phyloP scores from a whole-genome alignment of 129 eudicot genomes.

The Smallanthus sonchifolius region DNA sequence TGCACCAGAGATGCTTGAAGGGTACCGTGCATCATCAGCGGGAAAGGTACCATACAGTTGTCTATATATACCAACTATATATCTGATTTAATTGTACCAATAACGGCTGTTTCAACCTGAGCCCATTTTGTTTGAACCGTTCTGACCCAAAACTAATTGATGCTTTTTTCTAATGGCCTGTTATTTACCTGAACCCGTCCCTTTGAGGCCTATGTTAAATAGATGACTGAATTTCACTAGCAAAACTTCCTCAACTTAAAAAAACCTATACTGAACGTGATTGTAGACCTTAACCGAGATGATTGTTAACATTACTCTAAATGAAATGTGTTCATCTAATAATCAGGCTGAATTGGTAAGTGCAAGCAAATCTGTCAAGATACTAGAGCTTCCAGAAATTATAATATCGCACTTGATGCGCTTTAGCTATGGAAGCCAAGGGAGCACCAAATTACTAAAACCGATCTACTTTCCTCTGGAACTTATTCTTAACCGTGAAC shows the following conservation, averaged over 20 bases:
- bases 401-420: slow-evolving; percentile 80
- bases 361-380: slow-evolving; percentile 76
- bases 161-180: neutral
- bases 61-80: too few relatives aligned
- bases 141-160: too few relatives aligned
- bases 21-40: slow-evolving; percentile 62
- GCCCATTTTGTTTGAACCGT: too few relatives aligned
- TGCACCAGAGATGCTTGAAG: slow-evolving; percentile 85
- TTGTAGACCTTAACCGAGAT: neutral
- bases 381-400: slow-evolving; percentile 58
- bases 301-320: neutral
- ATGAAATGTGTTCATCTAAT: neutral
- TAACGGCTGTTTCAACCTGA: too few relatives aligned
- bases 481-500: slow-evolving; percentile 46
- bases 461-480: slow-evolving; percentile 67
- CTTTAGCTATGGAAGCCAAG: slow-evolving; percentile 74
- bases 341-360: slow-evolving; percentile 69
- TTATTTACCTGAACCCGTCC: neutral
- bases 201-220: neutral
- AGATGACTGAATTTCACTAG: neutral
- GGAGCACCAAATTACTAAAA: slow-evolving; percentile 72
- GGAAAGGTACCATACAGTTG: slow-evolving; percentile 40
- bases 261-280: neutral
- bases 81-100: too few relatives aligned
- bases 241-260: neutral